Conservation (phyloP, 768 basidiomycete species). For the Lactarius akahatsu region DNA sequence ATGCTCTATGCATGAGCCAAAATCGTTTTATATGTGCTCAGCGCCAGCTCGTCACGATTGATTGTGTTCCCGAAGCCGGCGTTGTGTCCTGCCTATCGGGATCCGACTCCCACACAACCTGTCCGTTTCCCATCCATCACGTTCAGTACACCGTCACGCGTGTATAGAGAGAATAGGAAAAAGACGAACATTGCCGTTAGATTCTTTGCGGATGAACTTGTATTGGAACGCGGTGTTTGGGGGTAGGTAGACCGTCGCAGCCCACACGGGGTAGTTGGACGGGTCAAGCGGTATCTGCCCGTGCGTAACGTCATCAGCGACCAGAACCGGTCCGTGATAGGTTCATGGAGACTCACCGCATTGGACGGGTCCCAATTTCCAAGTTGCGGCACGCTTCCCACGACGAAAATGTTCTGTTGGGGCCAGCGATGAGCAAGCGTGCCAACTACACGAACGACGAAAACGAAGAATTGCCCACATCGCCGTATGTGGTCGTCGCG, state of each 20-base stretch:
- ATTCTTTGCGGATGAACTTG: conserved; percentile 60
- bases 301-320: neutral
- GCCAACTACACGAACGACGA: neutral
- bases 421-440: neutral
- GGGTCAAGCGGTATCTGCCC: conserved; percentile 52
- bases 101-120: conserved; percentile 59
- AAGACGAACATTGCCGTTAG: conserved; percentile 47
- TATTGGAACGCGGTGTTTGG: conserved; percentile 51
- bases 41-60: conserved; percentile 46
- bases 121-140: neutral
- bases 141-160: conserved; percentile 32
- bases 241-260: conserved; percentile 49
- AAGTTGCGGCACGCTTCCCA: conserved; percentile 55
- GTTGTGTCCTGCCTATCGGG: conserved; percentile 53
- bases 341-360: conserved; percentile 39
- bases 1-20: neutral
- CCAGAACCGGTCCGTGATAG: neutral
- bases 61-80: conserved; percentile 34
- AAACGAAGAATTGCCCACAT: conserved; percentile 39
- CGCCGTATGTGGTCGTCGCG: conserved; percentile 56
- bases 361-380: conserved; percentile 50
- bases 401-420: conserved; percentile 56
- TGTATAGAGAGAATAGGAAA: neutral
- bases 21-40: conserved; percentile 29
- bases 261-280: conserved; percentile 55